Conservation (phyloP, 139 green algal genomes). For the Gonium pectorale region DNA sequence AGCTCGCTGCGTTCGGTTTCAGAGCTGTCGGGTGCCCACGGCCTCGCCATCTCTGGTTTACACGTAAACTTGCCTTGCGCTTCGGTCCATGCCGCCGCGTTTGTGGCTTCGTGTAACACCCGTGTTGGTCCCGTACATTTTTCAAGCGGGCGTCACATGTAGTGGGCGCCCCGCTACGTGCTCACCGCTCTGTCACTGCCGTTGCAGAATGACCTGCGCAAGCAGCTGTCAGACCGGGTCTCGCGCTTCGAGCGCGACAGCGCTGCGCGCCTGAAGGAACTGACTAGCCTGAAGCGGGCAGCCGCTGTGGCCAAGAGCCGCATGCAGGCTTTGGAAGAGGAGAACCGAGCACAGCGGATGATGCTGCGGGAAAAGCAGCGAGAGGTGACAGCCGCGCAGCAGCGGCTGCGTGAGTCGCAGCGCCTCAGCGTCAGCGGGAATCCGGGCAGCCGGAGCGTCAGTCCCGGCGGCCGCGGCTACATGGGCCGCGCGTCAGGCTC, state of each 20-base stretch:
- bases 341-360: conserved; percentile 36
- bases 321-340: conserved; percentile 35
- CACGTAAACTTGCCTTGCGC: too few relatives aligned
- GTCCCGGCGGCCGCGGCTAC: neutral
- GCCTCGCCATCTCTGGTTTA: too few relatives aligned
- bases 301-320: conserved; percentile 11
- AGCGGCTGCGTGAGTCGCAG: conserved; percentile 16
- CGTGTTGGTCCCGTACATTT: too few relatives aligned
- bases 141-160: too few relatives aligned
- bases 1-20: too few relatives aligned
- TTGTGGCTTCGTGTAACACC: too few relatives aligned
- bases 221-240: conserved; percentile 34
- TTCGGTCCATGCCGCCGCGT: too few relatives aligned
- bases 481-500: too few relatives aligned
- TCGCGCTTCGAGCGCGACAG: conserved; percentile 35
- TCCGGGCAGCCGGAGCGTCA: neutral
- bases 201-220: conserved; percentile 37
- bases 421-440: neutral
- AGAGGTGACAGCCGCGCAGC: conserved; percentile 25
- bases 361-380: conserved; percentile 39
- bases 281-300: conserved; percentile 19
- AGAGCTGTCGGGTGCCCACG: too few relatives aligned
- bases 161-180: too few relatives aligned
- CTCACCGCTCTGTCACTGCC: too few relatives aligned
- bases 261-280: conserved; percentile 30